Base-by-base conservation (phyloP, 1,284 basidiomycete genomes). In the Microbotryum lychnidis-dioicae region DNA sequence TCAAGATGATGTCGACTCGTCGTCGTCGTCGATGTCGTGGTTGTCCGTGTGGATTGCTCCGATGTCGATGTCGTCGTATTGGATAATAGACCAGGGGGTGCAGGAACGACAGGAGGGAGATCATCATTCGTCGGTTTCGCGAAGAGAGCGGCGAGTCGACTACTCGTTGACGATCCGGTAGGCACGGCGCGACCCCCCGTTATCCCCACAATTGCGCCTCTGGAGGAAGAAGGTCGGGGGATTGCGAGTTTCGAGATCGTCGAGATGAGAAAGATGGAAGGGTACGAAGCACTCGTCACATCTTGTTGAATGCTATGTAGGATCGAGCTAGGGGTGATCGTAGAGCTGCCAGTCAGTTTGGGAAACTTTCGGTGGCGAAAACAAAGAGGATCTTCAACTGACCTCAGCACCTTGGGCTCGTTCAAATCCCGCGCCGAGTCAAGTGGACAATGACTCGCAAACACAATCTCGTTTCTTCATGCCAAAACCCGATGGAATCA, bases 61-160 rank as follows among this genome's bases (percentile, higher is more conserved):
- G 25, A 27, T 18, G 27, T 29, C 18, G 16, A 10, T 42, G 37
- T 42, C 14, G 37, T 42, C 10, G 5, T 16, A 21, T 23, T 31
- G 16, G 20, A 21, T 21, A 57, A 47, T 12, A 51, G 31, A 4
- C 54, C 58, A 6, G 62, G 58, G 1, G 62, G 62, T 5, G 62
- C 62, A 20, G 46, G 52, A 1, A 63, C 62, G 31, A 63, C 27
- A 1, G 62, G 60, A 20, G 56, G 55, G 27, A 57, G 55, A 33
- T 57, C 54, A 10, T 52, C 50, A n/a, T 6, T 33, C 0, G 53
- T 10, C 5, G 62, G 37, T 48, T 64, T 64, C 31, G 58, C 58
- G 47, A 69, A 69, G 25, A 69, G 65, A 7, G 67, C 67, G 14
- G 67, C 67, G 27, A 69, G 63, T 9, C 67, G 62, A 27, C 62